These are phyloP conservation scores for Pezicula neosporulosa DNA, from an alignment of 2,329 filamentous ascomycete species.

Conservation along the genomic window DNA sequence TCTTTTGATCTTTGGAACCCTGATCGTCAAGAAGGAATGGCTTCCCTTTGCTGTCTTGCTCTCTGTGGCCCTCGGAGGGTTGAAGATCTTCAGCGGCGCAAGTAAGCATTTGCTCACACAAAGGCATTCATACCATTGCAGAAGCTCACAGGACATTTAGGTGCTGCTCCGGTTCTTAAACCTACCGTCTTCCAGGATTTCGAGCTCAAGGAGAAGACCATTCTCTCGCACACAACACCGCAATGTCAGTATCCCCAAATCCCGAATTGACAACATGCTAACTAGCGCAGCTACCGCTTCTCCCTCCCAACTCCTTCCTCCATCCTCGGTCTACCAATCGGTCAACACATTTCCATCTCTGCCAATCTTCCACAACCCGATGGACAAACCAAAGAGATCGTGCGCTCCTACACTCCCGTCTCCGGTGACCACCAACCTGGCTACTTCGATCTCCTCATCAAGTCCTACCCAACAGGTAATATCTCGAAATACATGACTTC, in stretches of 20 bases:
- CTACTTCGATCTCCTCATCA: conserved; percentile 95
- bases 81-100: conserved; percentile 72
- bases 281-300: conserved; percentile 77
- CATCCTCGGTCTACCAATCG: conserved; percentile 94
- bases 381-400: conserved; percentile 76
- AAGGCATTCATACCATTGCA: background rate
- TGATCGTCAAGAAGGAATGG: conserved; percentile 78
- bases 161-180: conserved; percentile 78
- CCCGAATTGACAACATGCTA: conserved; percentile 8
- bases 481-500: conserved; percentile 91
- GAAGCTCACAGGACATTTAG: conserved; percentile 38
- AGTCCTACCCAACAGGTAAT: conserved; percentile 96
- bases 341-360: conserved; percentile 96
- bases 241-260: conserved; percentile 59
- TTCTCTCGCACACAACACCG: conserved; percentile 97
- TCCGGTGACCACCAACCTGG: conserved; percentile 85
- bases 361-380: conserved; percentile 64
- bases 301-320: conserved; percentile 71
- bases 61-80: conserved; percentile 62
- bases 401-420: conserved; percentile 90
- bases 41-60: conserved; percentile 65
- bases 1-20: conserved; percentile 71
- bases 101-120: conserved; percentile 31
- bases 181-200: conserved; percentile 88
- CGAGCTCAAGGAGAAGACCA: conserved; percentile 88